Evolutionary conservation across 1,139 yeast species (phyloP).

Genomic region (Geotrichum klebahnii): DNA sequence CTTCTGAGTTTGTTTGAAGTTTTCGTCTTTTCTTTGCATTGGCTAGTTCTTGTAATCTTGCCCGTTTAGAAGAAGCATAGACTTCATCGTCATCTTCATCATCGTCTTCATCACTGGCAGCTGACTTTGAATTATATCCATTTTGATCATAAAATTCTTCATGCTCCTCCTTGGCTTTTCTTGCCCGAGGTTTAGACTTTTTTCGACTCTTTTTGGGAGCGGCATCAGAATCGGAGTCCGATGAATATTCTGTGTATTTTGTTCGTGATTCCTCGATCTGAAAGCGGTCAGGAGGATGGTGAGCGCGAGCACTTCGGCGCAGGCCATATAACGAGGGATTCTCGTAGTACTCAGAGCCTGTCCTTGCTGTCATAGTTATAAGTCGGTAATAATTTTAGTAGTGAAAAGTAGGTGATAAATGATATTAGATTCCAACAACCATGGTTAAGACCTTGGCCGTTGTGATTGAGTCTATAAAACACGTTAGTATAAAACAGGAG

Average conservation of each 20-base stretch:
- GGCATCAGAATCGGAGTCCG: slow-evolving; percentile 16
- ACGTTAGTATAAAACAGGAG: too few species aligned
- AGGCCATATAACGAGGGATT: slow-evolving; percentile 90
- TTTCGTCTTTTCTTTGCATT: slow-evolving; percentile 28
- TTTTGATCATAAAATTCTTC: slow-evolving; percentile 23
- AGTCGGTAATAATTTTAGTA: not conserved
- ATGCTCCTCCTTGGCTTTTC: slow-evolving; percentile 16
- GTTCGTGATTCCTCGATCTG: slow-evolving; percentile 38
- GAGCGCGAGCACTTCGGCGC: slow-evolving; percentile 77
- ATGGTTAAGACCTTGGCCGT: not conserved
- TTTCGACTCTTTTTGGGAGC: slow-evolving; percentile 16
- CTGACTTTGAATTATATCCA: slow-evolving; percentile 25
- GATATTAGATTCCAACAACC: not conserved
- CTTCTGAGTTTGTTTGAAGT: slow-evolving; percentile 29
- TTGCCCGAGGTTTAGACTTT: slow-evolving; percentile 14
- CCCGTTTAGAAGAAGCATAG: slow-evolving; percentile 28
- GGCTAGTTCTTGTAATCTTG: slow-evolving; percentile 20
- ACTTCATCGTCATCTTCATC: slow-evolving; percentile 40
- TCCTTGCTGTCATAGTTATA: slow-evolving; percentile 17
- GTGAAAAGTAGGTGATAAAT: not conserved
- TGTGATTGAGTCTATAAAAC: not conserved
- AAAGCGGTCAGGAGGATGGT: slow-evolving; percentile 48
- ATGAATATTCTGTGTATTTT: slow-evolving; percentile 14
- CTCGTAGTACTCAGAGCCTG: slow-evolving; percentile 25
- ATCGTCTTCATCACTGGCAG: slow-evolving; percentile 27